These are phyloP conservation scores for Mucuna pruriens DNA, from an alignment of 306 rosid genomes.

Conservation along the genomic window DNA sequence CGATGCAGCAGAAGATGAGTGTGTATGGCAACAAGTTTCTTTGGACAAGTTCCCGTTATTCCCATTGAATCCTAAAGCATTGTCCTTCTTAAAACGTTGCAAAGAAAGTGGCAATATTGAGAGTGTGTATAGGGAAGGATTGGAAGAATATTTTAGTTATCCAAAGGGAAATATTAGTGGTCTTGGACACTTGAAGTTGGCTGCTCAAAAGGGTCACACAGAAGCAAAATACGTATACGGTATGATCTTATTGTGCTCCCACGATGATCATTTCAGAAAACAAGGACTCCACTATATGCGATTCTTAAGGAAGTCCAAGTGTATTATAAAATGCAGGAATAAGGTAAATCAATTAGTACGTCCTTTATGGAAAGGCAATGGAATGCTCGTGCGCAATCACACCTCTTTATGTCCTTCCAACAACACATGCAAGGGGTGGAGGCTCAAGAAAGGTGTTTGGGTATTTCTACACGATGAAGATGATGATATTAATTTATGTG, in stretches of 20 bases:
- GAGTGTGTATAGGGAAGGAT: conserved; percentile 31
- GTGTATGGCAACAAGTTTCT: not conserved
- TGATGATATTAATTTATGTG: conserved; percentile 21
- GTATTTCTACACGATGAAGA: not conserved
- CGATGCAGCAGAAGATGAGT: not conserved
- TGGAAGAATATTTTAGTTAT: not conserved
- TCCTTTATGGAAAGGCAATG: not conserved
- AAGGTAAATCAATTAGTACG: not conserved
- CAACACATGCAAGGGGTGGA: conserved; percentile 31
- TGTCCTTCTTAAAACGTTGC: conserved; percentile 13
- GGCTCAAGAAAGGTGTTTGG: not conserved
- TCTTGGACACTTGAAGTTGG: not conserved
- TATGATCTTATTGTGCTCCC: conserved; percentile 1
- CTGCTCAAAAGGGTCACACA: conserved; percentile 19
- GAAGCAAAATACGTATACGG: conserved; percentile 45
- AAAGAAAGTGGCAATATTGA: conserved; percentile 29
- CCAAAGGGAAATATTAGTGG: not conserved
- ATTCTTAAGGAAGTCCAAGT: conserved; percentile 18
- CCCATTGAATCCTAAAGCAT: conserved; percentile 1
- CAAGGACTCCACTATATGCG: conserved; percentile 17
- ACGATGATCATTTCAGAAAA: not conserved
- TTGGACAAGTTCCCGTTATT: not conserved
- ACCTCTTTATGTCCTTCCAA: not conserved
- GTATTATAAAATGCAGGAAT: not conserved
- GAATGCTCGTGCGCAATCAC: not conserved